phyloP scores from a whole-genome alignment of 2,329 filamentous ascomycete species.

The Nigrospora sphaerica region DNA sequence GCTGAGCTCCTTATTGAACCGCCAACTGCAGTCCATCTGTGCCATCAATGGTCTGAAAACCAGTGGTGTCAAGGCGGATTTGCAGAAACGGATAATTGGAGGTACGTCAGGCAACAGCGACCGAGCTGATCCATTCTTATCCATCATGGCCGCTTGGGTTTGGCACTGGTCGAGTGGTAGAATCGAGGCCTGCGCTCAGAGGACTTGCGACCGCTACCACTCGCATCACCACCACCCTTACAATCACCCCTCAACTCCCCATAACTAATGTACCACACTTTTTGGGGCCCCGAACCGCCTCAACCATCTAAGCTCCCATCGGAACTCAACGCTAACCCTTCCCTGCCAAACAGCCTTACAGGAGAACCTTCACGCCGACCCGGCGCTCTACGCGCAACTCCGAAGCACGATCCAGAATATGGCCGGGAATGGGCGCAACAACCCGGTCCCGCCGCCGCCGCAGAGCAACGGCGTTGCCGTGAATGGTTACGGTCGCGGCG shows the following conservation, averaged over 20 bases:
- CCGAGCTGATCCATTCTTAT: no score
- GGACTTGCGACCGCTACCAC: no score
- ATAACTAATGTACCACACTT: no score
- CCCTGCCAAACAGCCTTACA: constrained; percentile 11
- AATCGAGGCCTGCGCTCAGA: no score
- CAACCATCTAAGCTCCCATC: no score
- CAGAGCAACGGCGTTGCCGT: constrained; percentile 1
- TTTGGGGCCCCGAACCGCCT: no score
- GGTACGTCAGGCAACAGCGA: constrained; percentile 48
- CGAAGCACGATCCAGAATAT: constrained; percentile 4
- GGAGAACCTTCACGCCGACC: constrained; percentile 12
- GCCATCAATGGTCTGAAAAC: constrained; percentile 66
- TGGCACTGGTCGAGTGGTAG: no score
- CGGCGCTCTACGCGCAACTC: constrained; percentile 9
- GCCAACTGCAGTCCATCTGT: constrained; percentile 71
- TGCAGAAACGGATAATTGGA: constrained; percentile 71
- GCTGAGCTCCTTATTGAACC: constrained; percentile 42
- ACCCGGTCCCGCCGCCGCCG: background rate
- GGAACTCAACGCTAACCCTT: background rate
- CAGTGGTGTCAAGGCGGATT: constrained; percentile 75
- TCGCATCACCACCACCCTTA: no score
- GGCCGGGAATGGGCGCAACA: constrained; percentile 1
- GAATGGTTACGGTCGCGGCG: background rate
- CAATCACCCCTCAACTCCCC: no score
- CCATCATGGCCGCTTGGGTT: no score